These are phyloP conservation scores for Pseudozyma sp. DNA, from an alignment of 1,284 basidiomycete genomes.

Conservation along the genomic window DNA sequence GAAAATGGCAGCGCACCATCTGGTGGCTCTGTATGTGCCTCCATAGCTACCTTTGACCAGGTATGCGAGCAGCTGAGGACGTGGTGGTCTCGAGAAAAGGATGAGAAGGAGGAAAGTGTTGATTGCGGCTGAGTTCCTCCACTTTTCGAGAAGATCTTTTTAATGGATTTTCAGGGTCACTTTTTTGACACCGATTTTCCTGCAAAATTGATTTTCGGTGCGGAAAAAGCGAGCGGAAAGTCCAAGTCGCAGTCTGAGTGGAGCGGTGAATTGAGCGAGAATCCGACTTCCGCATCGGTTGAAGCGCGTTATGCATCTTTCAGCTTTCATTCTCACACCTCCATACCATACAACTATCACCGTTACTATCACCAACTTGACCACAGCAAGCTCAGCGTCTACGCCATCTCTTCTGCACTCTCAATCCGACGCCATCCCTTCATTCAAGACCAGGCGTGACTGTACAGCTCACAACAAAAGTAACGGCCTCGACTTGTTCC, in stretches of 20 bases:
- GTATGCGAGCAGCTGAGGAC: background rate
- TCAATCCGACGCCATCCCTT: background rate
- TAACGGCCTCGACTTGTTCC: too few species aligned
- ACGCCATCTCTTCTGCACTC: background rate
- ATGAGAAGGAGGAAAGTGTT: slow-evolving; percentile 10
- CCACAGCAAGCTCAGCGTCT: background rate
- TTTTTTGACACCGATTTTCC: slow-evolving; percentile 12
- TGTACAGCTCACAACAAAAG: too few species aligned
- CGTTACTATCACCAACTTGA: background rate
- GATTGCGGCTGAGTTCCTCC: slow-evolving; percentile 28
- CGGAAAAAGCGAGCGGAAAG: background rate
- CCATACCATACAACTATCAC: background rate
- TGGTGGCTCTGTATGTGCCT: background rate
- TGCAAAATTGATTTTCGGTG: slow-evolving; percentile 2
- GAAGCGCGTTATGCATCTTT: slow-evolving; percentile 11
- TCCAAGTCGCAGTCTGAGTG: background rate
- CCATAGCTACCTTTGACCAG: slow-evolving; percentile 1
- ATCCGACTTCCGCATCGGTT: slow-evolving; percentile 28
- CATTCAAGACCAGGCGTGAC: background rate
- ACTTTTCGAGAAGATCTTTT: slow-evolving; percentile 14
- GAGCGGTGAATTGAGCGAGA: background rate
- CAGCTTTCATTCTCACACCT: background rate
- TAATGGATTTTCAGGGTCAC: background rate
- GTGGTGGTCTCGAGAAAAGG: slow-evolving; percentile 1
- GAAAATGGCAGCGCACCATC: slow-evolving; percentile 47